phyloP scores from a whole-genome alignment of 108 stramenopile genomes.

The Fragilaria radians region DNA sequence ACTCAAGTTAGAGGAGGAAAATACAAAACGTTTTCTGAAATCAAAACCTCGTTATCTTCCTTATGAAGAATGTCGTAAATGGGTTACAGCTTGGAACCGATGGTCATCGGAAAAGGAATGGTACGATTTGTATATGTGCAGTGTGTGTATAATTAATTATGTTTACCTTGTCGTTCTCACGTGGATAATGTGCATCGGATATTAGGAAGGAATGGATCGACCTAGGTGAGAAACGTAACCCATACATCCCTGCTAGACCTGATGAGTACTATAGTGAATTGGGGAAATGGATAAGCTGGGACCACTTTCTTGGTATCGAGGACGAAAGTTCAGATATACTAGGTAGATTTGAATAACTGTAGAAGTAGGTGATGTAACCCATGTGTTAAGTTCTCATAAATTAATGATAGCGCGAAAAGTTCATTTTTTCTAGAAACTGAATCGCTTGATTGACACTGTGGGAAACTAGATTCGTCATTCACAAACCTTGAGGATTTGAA shows the following conservation, averaged over 20 bases:
- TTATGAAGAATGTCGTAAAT: constrained; percentile 51
- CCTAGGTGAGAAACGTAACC: constrained; percentile 55
- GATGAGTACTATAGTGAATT: constrained; percentile 65
- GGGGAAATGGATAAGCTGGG: constrained; percentile 72
- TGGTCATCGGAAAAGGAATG: constrained; percentile 50
- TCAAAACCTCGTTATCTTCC: constrained; percentile 44
- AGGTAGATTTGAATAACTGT: too few species aligned
- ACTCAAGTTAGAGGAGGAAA: constrained; percentile 64
- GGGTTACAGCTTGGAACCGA: constrained; percentile 51
- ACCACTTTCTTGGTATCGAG: constrained; percentile 51
- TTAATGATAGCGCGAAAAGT: too few species aligned
- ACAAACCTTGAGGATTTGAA: too few species aligned
- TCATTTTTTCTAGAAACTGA: too few species aligned
- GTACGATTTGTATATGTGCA: constrained; percentile 9
- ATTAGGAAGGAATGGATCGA: constrained; percentile 43
- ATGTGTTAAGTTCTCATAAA: too few species aligned
- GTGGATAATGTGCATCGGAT: too few species aligned
- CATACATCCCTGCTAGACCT: constrained; percentile 62
- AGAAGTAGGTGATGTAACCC: too few species aligned
- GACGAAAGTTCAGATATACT: too few species aligned
- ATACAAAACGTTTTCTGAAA: constrained; percentile 57
- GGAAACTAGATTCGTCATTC: too few species aligned
- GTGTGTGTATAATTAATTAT: not conserved
- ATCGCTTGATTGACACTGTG: too few species aligned
- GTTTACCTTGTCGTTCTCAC: not conserved